phyloP scores from a whole-genome alignment of 495 filamentous ascomycete species.

The Penicillium canescens region DNA sequence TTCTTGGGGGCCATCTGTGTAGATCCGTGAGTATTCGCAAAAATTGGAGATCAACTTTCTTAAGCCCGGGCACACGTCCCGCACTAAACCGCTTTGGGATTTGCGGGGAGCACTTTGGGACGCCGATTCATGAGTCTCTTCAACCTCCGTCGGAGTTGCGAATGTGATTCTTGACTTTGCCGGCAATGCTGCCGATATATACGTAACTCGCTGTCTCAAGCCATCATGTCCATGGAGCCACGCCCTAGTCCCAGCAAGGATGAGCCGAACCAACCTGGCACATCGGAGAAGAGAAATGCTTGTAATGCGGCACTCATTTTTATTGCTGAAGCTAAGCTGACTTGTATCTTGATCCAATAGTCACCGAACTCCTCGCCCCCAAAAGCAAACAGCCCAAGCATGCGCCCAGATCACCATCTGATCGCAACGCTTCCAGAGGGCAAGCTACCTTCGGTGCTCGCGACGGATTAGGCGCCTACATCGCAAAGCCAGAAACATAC shows the following conservation, averaged over 20 bases:
- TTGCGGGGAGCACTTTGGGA: constrained; percentile 25
- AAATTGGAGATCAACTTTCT: constrained; percentile 11
- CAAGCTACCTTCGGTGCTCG: constrained; percentile 43
- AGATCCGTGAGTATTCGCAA: neutral
- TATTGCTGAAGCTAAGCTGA: neutral
- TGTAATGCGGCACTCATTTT: constrained; percentile 29
- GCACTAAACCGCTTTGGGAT: constrained; percentile 37
- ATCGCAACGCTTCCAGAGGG: constrained; percentile 25
- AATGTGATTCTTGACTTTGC: constrained; percentile 2
- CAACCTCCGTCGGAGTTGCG: neutral
- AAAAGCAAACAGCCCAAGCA: constrained; percentile 51
- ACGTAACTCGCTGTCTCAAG: neutral
- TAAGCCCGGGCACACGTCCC: constrained; percentile 21
- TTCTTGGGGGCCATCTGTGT: constrained; percentile 45
- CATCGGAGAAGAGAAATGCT: constrained; percentile 42
- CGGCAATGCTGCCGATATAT: neutral
- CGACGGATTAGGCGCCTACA: constrained; percentile 71
- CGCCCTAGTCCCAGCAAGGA: neutral
- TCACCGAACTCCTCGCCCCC: constrained; percentile 68
- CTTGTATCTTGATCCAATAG: constrained; percentile 32
- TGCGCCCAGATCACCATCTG: constrained; percentile 22
- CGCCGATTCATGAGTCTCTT: constrained; percentile 5
- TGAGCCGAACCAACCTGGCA: constrained; percentile 9
- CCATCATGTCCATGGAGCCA: constrained; percentile 12
- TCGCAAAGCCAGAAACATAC: constrained; percentile 63